Base-by-base conservation (phyloP, 2,329 filamentous ascomycete species). In the Exophiala calicioides region DNA sequence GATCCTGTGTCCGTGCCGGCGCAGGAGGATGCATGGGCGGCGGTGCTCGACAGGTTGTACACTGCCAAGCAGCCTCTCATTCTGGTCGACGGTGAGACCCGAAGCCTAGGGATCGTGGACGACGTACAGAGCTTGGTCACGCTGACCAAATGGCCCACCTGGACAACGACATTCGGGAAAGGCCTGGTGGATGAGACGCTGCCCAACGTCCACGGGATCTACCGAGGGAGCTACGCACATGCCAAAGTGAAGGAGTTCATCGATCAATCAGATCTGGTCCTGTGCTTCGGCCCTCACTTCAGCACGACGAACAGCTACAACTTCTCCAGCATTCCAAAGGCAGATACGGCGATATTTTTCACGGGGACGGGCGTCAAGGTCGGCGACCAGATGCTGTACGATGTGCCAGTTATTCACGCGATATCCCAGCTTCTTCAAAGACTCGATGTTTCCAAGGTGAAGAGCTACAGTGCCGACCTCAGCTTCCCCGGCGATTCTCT, bases 1-100 rank as follows among this genome's bases (percentile, higher is more conserved):
- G 79, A 81, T 1, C n/a, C 19, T 3, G 34, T 35, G 10, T 29
- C 29, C 26, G 12, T n/a, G 8, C 24, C 33, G 10, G 33, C 35
- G 9, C 16, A 46, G 13, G 44, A 48, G 10, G 13, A 35, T 13
- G 51, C 31, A 3, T 85, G 94, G 5, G 80, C 87, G 23, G 82
- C 88, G 10, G 55, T 76, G 3, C 24, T 76, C 3, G 61, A 66
- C 1, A 67, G 64, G 15, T 67, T 80, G 0, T 67, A 74, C 24
- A 49, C 56, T 1, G 67, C 74, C 2, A 70, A 72, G 33, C 66
- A 68, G 26, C 76, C 77, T 0, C 47, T 75, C 26, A 74, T 81
- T 33, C 49, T 78, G 1, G 71, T 77, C 0, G 78, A 80, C 50
- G 75, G 75, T 3, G 70, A 76, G 46, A 68, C 66, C 19, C 59